These are phyloP conservation scores for Penstemon eatonii DNA, from an alignment of 257 asterid genomes.

Conservation along the genomic window DNA sequence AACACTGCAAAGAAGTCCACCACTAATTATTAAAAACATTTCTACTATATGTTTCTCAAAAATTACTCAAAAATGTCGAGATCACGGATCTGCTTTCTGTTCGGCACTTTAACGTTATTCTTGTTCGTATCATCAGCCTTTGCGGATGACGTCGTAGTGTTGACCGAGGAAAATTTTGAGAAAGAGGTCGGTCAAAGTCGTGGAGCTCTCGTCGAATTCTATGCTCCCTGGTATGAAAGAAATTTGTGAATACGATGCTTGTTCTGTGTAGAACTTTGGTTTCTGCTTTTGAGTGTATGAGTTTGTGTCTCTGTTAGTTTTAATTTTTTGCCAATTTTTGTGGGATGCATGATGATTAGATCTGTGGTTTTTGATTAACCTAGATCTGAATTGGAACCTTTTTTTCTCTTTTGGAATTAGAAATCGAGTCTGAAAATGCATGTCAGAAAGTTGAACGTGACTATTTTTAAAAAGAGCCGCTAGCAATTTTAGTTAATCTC, in stretches of 20 bases:
- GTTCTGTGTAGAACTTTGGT: no score
- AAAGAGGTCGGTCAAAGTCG: slow-evolving; percentile 89
- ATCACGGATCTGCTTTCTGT: slow-evolving; percentile 40
- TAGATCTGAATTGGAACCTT: slow-evolving; percentile 2
- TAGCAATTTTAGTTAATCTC: no score
- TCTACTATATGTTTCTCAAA: not conserved
- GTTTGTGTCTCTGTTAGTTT: no score
- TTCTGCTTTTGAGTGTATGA: no score
- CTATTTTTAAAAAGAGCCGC: no score
- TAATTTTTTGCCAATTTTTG: no score
- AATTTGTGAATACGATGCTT: no score
- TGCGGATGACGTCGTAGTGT: slow-evolving; percentile 72
- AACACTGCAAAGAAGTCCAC: no score
- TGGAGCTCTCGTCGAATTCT: slow-evolving; percentile 88
- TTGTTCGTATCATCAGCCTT: slow-evolving; percentile 37
- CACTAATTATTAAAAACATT: no score
- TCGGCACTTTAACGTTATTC: slow-evolving; percentile 40
- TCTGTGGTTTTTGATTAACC: not conserved
- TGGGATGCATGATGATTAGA: no score
- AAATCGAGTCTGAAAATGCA: no score
- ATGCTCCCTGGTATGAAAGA: slow-evolving; percentile 74
- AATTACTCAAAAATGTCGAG: slow-evolving; percentile 32
- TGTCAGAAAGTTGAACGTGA: no score
- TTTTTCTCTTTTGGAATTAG: not conserved
- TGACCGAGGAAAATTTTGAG: slow-evolving; percentile 83